Conservation (phyloP, 495 filamentous ascomycete species). For the Xylaria cubensis region DNA sequence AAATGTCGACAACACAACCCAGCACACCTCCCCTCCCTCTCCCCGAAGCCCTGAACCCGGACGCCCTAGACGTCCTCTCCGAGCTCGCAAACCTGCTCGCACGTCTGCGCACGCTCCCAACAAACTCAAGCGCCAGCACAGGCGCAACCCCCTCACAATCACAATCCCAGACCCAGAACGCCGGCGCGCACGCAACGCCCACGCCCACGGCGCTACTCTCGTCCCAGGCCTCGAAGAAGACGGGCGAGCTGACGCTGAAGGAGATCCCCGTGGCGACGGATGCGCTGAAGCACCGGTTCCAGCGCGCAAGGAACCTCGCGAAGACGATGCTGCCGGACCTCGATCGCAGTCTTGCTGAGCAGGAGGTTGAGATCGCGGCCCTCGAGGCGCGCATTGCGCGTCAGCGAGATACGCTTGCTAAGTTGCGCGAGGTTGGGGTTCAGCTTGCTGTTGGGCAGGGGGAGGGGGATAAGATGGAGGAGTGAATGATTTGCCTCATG, state of each 20-base stretch:
- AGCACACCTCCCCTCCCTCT: slow-evolving; percentile 34
- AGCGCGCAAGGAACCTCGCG: slow-evolving; percentile 74
- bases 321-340: slow-evolving; percentile 73
- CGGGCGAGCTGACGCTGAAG: slow-evolving; percentile 67
- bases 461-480: slow-evolving; percentile 35
- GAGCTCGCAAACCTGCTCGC: slow-evolving; percentile 78
- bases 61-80: slow-evolving; percentile 84
- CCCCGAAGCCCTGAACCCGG: slow-evolving; percentile 58
- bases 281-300: slow-evolving; percentile 77
- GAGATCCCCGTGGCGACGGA: slow-evolving; percentile 77
- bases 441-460: slow-evolving; percentile 41
- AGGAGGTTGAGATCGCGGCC: slow-evolving; percentile 78
- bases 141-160: slow-evolving; percentile 31
- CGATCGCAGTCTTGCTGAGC: slow-evolving; percentile 72
- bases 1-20: slow-evolving; percentile 46
- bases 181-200: slow-evolving; percentile 41
- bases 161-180: background rate
- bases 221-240: slow-evolving; percentile 27
- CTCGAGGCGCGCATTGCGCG: slow-evolving; percentile 70
- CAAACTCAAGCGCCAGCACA: slow-evolving; percentile 17
- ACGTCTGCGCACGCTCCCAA: slow-evolving; percentile 61
- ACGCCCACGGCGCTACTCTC: slow-evolving; percentile 43
- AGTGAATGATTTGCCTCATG: slow-evolving; percentile 14
- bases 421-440: slow-evolving; percentile 51
- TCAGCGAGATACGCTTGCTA: slow-evolving; percentile 62